Evolutionary conservation across 371 early-diverging fungal genomes (phyloP).

Genomic region (Circinella umbellata): DNA sequence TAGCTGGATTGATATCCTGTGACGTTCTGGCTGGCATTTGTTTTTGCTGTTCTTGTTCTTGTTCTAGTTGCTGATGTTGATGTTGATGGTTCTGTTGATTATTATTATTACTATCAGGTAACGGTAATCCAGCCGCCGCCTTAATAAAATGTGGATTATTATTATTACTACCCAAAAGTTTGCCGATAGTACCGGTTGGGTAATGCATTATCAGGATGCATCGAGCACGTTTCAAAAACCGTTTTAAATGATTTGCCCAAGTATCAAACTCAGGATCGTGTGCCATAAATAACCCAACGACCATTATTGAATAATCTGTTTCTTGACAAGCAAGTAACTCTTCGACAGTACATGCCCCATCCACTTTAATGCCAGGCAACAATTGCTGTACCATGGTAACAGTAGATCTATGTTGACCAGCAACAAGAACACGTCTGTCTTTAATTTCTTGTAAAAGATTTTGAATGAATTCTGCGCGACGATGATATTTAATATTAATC

Average conservation of each 20-base stretch:
- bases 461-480: constrained; percentile 18
- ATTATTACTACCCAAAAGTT: constrained; percentile 17
- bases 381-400: constrained; percentile 37
- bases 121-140: background rate
- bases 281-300: constrained; percentile 35
- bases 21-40: too few species aligned
- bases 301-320: constrained; percentile 35
- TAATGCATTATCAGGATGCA: constrained; percentile 43
- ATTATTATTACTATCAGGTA: background rate
- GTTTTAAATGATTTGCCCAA: constrained; percentile 30
- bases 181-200: constrained; percentile 32
- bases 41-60: background rate
- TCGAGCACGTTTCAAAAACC: constrained; percentile 19
- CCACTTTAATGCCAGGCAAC: constrained; percentile 29
- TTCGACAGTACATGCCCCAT: constrained; percentile 29
- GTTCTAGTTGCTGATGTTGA: too few species aligned
- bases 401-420: constrained; percentile 31
- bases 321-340: constrained; percentile 19
- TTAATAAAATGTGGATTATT: constrained; percentile 1
- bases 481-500: constrained; percentile 15
- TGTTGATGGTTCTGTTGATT: background rate
- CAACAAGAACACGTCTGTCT: constrained; percentile 38
- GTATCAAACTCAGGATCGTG: constrained; percentile 15
- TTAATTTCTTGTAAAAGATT: constrained; percentile 22
- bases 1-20: background rate